Conservation (phyloP, 345 rosid species). For the Aurinia saxatilis region DNA sequence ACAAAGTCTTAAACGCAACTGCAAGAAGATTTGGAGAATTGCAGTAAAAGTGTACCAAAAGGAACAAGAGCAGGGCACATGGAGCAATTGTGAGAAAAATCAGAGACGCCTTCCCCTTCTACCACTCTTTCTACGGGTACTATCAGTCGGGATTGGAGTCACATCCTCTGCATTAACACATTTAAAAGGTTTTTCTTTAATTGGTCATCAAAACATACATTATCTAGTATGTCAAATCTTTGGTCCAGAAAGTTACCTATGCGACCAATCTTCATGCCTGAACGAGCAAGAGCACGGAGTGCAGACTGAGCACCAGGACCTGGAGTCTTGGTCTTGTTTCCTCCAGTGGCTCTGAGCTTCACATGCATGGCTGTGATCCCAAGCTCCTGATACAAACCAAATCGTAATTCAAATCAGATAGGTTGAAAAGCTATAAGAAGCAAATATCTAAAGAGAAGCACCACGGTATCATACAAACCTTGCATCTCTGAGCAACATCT, state of each 20-base stretch:
- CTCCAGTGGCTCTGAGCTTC: constrained; percentile 72
- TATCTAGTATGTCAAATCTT: not conserved
- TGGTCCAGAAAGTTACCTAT: constrained; percentile 34
- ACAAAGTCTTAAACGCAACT: not conserved
- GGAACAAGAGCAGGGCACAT: not conserved
- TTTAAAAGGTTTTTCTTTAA: not conserved
- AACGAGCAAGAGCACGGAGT: constrained; percentile 71
- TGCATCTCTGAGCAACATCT: constrained; percentile 62
- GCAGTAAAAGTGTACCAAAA: not conserved
- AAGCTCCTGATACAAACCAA: constrained; percentile 39
- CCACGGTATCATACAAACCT: constrained; percentile 24
- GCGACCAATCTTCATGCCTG: constrained; percentile 80
- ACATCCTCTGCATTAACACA: constrained; percentile 51
- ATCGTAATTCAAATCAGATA: constrained; percentile 29
- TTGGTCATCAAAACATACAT: not conserved
- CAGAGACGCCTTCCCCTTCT: constrained; percentile 72
- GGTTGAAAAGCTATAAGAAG: not conserved
- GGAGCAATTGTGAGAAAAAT: constrained; percentile 1
- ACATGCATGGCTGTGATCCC: constrained; percentile 69
- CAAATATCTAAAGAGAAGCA: not conserved
- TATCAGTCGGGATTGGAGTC: constrained; percentile 68
- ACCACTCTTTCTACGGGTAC: constrained; percentile 78
- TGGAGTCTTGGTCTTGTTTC: constrained; percentile 74
- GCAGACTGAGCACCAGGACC: constrained; percentile 89
- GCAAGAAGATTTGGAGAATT: not conserved